A percentile compares a stretch with the other conserved stretches of the same genome.
Evolutionary conservation across 257 asterid species (phyloP).

Genomic region (Ilex aquifolium): DNA sequence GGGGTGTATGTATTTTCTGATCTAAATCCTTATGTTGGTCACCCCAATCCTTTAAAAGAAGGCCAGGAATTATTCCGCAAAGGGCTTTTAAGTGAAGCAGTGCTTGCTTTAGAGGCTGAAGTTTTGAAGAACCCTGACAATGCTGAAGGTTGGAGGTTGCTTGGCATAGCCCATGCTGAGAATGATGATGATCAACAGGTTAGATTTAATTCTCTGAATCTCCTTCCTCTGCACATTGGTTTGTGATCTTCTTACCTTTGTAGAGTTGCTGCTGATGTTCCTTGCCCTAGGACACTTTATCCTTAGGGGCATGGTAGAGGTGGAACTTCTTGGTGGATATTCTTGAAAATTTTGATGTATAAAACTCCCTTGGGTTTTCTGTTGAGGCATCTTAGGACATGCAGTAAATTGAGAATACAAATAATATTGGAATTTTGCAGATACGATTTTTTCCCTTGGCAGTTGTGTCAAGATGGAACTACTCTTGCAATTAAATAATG

Average conservation of each 20-base stretch:
- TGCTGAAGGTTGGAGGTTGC: conserved; percentile 99
- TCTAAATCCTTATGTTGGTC: conserved; percentile 96
- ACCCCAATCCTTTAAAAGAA: conserved; percentile 93
- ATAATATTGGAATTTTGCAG: no score
- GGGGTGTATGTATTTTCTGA: conserved; percentile 92
- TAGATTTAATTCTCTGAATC: conserved; percentile 1
- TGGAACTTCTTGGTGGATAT: no score
- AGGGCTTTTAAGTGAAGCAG: conserved; percentile 99
- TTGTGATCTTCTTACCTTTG: conserved; percentile 5
- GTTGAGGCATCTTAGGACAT: no score
- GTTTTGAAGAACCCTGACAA: conserved; percentile 92
- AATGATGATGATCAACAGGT: conserved; percentile 99
- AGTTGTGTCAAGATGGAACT: no score
- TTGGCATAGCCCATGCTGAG: conserved; percentile 97
- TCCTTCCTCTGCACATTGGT: neutral
- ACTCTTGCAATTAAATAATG: no score
- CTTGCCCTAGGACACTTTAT: neutral
- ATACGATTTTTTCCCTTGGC: no score
- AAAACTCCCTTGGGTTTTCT: no score
- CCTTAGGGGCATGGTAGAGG: no score
- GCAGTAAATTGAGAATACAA: no score
- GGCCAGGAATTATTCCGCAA: conserved; percentile 96
- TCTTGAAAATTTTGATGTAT: no score
- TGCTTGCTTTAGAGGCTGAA: conserved; percentile 99
- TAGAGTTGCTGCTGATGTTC: conserved; percentile 3